A percentile compares a stretch with the other conserved stretches of the same genome.
These are phyloP conservation scores for Scutellaria baicalensis DNA, from an alignment of 257 asterid species.

Conservation along the genomic window DNA sequence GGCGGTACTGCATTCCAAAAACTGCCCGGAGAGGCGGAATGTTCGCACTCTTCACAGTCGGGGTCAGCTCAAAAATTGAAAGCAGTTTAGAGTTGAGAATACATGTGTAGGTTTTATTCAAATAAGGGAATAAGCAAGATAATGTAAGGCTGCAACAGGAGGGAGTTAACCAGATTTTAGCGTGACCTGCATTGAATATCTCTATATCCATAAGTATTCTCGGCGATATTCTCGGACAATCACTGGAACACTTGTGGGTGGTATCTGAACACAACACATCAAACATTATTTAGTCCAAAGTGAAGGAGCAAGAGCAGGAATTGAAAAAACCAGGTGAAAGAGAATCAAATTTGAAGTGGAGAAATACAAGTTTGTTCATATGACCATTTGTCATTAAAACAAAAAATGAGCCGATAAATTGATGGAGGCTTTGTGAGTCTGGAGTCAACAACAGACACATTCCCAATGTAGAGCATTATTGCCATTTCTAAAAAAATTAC, in stretches of 20 bases:
- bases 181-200: conserved; percentile 1
- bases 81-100: conserved; percentile 4
- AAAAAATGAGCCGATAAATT: not conserved
- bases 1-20: conserved; percentile 18
- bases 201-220: conserved; percentile 68
- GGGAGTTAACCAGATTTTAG: not conserved
- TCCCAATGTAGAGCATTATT: not conserved
- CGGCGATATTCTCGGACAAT: conserved; percentile 76
- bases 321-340: not conserved
- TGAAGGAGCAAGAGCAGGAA: not conserved
- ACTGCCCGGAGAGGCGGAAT: conserved; percentile 65
- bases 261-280: conserved; percentile 46
- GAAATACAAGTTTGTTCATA: not conserved
- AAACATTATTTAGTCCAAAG: not conserved
- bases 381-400: not conserved
- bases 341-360: not conserved
- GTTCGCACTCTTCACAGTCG: conserved; percentile 55
- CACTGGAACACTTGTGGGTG: conserved; percentile 95
- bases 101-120: conserved; percentile 11
- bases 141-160: not conserved
- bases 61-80: conserved; percentile 34
- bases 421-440: not conserved
- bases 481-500: not conserved
- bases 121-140: not conserved
- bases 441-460: not conserved